Conservation (phyloP, 1,284 basidiomycete genomes). For the Peniophora sp. region DNA sequence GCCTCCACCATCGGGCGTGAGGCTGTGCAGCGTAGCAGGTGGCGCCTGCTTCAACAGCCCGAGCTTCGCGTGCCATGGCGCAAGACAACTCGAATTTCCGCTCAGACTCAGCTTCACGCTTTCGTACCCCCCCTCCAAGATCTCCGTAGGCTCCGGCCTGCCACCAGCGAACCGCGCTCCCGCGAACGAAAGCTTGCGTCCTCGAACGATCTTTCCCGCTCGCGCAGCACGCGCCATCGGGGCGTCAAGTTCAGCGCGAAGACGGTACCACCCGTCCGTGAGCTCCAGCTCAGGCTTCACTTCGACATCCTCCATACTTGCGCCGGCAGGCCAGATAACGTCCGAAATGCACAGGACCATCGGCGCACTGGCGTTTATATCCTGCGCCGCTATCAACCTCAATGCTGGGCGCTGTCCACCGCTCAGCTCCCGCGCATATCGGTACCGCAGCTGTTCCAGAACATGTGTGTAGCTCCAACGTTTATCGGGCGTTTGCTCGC, state of each 20-base stretch:
- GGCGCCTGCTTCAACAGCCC: constrained; percentile 65
- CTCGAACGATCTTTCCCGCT: constrained; percentile 61
- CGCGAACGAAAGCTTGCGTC: constrained; percentile 63
- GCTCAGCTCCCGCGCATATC: constrained; percentile 89
- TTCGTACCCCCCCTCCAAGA: constrained; percentile 69
- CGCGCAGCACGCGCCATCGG: constrained; percentile 65
- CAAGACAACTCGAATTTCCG: constrained; percentile 83
- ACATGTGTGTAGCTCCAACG: constrained; percentile 80
- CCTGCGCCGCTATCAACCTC: constrained; percentile 69
- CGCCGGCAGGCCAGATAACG: constrained; percentile 44
- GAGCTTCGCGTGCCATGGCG: constrained; percentile 82
- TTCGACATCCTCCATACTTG: constrained; percentile 30
- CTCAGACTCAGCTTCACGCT: constrained; percentile 60
- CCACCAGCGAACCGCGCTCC: neutral
- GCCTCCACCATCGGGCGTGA: constrained; percentile 78
- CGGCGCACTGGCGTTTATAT: constrained; percentile 61
- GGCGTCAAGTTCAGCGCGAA: constrained; percentile 72
- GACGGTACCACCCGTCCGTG: constrained; percentile 94
- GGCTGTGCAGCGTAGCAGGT: constrained; percentile 70
- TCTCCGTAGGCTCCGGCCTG: constrained; percentile 72
- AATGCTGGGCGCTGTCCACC: constrained; percentile 74
- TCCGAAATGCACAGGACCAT: constrained; percentile 83
- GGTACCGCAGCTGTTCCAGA: constrained; percentile 77
- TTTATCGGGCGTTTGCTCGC: constrained; percentile 39
- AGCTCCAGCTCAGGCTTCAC: constrained; percentile 64